Conservation (phyloP, 805 yeast species). For the Candida jianshihensis region DNA sequence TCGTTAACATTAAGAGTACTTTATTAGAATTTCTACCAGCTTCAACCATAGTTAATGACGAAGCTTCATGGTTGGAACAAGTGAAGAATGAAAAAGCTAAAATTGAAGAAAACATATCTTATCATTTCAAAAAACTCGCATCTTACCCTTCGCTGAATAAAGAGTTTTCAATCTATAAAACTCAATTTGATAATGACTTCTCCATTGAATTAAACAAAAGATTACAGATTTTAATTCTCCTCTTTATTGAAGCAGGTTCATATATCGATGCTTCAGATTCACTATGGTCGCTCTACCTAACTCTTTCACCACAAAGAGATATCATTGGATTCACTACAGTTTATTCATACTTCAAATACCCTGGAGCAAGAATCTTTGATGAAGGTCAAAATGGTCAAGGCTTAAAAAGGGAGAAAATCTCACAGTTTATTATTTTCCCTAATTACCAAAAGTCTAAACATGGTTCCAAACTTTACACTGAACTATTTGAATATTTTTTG, state of each 20-base stretch:
- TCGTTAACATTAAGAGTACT: conserved; percentile 51
- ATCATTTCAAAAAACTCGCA: conserved; percentile 21
- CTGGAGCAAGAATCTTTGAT: conserved; percentile 47
- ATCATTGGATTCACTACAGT: conserved; percentile 79
- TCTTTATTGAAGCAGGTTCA: conserved; percentile 92
- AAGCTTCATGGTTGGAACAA: conserved; percentile 55
- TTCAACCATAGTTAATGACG: conserved; percentile 54
- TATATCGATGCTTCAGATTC: conserved; percentile 72
- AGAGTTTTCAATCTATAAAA: conserved; percentile 44
- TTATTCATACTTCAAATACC: conserved; percentile 77
- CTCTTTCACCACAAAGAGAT: conserved; percentile 31
- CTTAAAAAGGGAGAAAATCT: conserved; percentile 60
- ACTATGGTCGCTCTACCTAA: conserved; percentile 71
- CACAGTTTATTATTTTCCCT: conserved; percentile 83
- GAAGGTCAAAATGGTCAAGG: conserved; percentile 21
- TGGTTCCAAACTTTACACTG: conserved; percentile 60
- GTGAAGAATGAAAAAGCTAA: conserved; percentile 40
- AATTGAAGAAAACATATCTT: conserved; percentile 28
- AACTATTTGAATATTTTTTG: conserved; percentile 50
- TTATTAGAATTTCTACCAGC: conserved; percentile 57
- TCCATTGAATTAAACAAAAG: conserved; percentile 55
- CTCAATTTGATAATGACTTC: conserved; percentile 26
- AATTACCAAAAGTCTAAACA: conserved; percentile 69
- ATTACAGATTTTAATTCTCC: conserved; percentile 69
- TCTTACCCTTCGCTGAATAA: conserved; percentile 31